Conservation (phyloP, 2,329 filamentous ascomycete species). For the Clarireedia monteithiana region DNA sequence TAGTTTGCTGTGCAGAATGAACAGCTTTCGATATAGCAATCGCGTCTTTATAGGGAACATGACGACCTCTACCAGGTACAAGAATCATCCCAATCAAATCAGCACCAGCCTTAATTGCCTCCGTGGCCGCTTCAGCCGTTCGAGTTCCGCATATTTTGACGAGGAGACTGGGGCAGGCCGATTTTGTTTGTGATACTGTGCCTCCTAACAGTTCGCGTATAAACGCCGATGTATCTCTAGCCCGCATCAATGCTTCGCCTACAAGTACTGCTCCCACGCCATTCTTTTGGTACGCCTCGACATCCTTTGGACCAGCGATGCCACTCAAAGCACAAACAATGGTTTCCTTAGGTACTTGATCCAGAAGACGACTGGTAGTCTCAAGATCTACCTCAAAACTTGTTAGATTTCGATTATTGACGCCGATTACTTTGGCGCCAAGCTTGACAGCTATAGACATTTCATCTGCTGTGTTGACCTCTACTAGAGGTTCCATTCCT, state of each 20-base stretch:
- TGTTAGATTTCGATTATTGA: conserved; percentile 95
- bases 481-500: conserved; percentile 95
- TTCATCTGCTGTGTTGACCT: conserved; percentile 90
- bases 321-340: conserved; percentile 92
- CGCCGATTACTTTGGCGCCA: conserved; percentile 85
- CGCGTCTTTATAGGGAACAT: conserved; percentile 70
- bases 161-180: conserved; percentile 44
- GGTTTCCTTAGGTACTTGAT: conserved; percentile 75
- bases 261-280: conserved; percentile 91
- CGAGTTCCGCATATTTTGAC: conserved; percentile 96
- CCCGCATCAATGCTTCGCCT: conserved; percentile 92
- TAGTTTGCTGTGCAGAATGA: conserved; percentile 38
- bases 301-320: conserved; percentile 83
- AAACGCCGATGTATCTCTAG: conserved; percentile 72
- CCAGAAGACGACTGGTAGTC: conserved; percentile 82
- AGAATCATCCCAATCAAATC: conserved; percentile 92
- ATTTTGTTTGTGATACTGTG: conserved; percentile 28
- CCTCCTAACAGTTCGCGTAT: conserved; percentile 75
- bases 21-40: conserved; percentile 73
- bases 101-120: conserved; percentile 78
- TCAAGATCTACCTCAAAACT: conserved; percentile 95
- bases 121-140: conserved; percentile 68
- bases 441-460: conserved; percentile 83
- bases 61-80: conserved; percentile 72
- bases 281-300: conserved; percentile 77